phyloP scores from a whole-genome alignment of 371 early-diverging fungal species.

The Phascolomyces articulosus region DNA sequence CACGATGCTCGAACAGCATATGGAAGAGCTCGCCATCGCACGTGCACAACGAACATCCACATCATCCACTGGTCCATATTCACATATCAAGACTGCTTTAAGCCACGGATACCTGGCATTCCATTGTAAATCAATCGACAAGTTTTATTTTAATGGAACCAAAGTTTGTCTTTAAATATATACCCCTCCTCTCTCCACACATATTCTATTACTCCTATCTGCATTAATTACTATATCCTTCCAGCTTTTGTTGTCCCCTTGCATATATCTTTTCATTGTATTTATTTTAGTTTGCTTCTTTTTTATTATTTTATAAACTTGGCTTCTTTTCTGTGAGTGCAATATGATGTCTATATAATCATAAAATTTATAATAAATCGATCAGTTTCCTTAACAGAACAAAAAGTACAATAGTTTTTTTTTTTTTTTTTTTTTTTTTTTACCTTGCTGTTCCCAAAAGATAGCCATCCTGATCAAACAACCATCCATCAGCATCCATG shows the following conservation, averaged over 20 bases:
- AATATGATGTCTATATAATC: neutral
- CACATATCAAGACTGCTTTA: neutral
- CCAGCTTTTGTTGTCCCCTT: neutral
- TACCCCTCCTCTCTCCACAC: neutral
- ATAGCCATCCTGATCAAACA: conserved; percentile 1
- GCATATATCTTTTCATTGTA: neutral
- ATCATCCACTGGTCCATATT: neutral
- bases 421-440: neutral
- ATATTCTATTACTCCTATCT: neutral
- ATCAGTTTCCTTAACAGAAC: too few species aligned
- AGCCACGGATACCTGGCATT: neutral
- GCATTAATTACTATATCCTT: neutral
- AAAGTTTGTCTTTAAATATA: neutral
- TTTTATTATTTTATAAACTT: neutral
- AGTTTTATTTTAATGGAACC: neutral
- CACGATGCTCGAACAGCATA: neutral
- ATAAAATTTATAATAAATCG: too few species aligned
- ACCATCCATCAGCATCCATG: neutral
- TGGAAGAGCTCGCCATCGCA: neutral
- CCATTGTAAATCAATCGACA: neutral
- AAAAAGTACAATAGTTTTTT: neutral
- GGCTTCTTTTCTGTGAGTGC: neutral
- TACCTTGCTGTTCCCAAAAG: neutral
- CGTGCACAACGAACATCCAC: neutral
- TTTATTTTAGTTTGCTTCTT: neutral